Evolutionary conservation across 1,284 basidiomycete genomes (phyloP).

Genomic region (Mycosarcoma maydis): DNA sequence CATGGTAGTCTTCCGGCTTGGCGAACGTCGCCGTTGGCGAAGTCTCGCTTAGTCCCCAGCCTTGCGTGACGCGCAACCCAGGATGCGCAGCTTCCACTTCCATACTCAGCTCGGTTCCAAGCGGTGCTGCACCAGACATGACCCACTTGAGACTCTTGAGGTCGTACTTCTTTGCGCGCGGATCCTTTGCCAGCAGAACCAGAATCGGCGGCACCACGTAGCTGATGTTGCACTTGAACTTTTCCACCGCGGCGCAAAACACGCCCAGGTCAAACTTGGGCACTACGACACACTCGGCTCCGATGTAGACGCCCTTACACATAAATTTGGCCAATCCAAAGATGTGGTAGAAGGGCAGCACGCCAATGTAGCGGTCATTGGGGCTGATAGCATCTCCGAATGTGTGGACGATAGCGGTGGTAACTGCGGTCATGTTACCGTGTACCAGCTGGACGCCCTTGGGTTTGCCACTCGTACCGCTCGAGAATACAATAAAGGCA

Average conservation of each 20-base stretch:
- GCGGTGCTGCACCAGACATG: constrained; percentile 83
- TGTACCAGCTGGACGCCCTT: constrained; percentile 65
- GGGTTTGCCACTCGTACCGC: constrained; percentile 64
- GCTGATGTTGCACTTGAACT: constrained; percentile 74
- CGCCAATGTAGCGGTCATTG: constrained; percentile 42
- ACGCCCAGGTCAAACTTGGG: constrained; percentile 78
- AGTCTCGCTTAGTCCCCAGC: constrained; percentile 81
- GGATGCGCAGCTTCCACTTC: constrained; percentile 72
- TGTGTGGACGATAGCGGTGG: constrained; percentile 32
- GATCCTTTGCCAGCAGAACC: constrained; percentile 78
- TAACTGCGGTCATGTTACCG: constrained; percentile 55
- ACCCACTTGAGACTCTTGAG: constrained; percentile 74
- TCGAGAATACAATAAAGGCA: constrained; percentile 60
- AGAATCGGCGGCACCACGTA: constrained; percentile 87
- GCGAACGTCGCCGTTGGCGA: constrained; percentile 71
- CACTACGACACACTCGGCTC: constrained; percentile 76
- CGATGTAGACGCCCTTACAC: constrained; percentile 73
- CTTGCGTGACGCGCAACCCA: constrained; percentile 63
- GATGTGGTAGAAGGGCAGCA: constrained; percentile 61
- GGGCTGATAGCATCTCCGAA: constrained; percentile 42
- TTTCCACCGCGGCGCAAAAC: constrained; percentile 76
- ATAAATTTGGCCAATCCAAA: constrained; percentile 72
- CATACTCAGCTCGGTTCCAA: constrained; percentile 75
- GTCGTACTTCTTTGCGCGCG: constrained; percentile 79
- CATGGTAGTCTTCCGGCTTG: constrained; percentile 31